Base-by-base conservation (phyloP, 768 basidiomycete genomes). In the Leccinellum albellum region DNA sequence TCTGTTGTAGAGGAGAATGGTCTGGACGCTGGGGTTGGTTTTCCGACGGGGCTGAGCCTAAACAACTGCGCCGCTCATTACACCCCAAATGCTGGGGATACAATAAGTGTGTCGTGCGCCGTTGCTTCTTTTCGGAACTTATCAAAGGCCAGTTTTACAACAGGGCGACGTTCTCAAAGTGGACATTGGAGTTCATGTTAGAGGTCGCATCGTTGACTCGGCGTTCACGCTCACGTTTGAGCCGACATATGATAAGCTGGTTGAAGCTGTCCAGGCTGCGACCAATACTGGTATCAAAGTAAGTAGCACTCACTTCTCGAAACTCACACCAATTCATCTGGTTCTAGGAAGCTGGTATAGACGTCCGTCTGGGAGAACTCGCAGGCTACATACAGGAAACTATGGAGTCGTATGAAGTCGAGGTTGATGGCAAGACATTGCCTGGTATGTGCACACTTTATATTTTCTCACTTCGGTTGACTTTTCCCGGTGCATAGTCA, bases 351-450 rank as follows among this genome's bases (percentile, higher is more conserved):
- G 90, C 96, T 6, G 97, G 97, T 4, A 98, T 99, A 62, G 97
- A 98, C 66, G 91, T 90, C 0, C 83, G 95, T 51, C 80, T 98
- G 51, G 94, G 94, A 53, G 96, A 98, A 69, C 80, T 99, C 31
- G 97, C 87, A 3, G 94, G 85, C 0, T 82, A 82, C 51, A 95
- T 98, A 54, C 96, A 99, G 72, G 97, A 99, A 70, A 95, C 94
- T 2, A 99, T 99, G 97, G 94, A 98, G 68, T 93, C 91, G 1
- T 98, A 98, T 66, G 97, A 98, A 70, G 96, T 99, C 12, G 92
- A 94, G 66, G 83, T 95, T n/a, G 82, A 83, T 14, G 88, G 91
- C 23, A 92, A 93, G 65, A 79, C 87, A 8, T 78, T 86, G 62
- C 93, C 88, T 50, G 92, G 94, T 94, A 60, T 13, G 59, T 53